Percentiles rank a stretch among this genome's conserved stretches.
Conservation (phyloP, 2,329 filamentous ascomycete species). For the Xylariales sp. region DNA sequence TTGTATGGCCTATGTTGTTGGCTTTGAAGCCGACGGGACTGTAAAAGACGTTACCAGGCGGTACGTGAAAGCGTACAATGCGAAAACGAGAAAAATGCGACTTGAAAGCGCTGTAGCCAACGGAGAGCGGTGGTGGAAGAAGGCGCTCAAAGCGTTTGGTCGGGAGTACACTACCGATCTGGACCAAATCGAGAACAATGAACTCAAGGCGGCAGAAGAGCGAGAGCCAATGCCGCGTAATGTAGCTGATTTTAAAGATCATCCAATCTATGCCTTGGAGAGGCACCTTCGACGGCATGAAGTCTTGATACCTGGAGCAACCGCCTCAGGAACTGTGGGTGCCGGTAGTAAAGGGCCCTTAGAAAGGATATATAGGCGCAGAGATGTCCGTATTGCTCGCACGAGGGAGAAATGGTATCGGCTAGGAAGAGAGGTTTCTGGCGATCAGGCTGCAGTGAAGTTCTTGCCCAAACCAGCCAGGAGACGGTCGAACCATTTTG, state of each 20-base stretch:
- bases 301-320: constrained; percentile 67
- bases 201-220: constrained; percentile 66
- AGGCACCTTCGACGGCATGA: constrained; percentile 81
- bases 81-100: constrained; percentile 80
- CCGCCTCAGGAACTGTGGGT: constrained; percentile 72
- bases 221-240: constrained; percentile 83
- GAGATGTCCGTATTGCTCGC: constrained; percentile 72
- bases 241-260: constrained; percentile 81
- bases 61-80: constrained; percentile 84
- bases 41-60: constrained; percentile 82
- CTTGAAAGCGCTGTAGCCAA: constrained; percentile 58
- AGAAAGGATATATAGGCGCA: constrained; percentile 77
- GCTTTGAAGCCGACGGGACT: constrained; percentile 74
- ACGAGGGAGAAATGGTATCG: constrained; percentile 90
- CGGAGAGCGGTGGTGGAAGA: constrained; percentile 50
- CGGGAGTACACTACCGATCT: constrained; percentile 50
- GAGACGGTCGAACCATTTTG: constrained; percentile 28
- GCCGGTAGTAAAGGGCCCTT: constrained; percentile 58
- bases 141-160: constrained; percentile 43
- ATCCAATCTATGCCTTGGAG: constrained; percentile 79
- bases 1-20: constrained; percentile 75
- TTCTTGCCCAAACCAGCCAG: constrained; percentile 52
- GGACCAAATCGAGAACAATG: constrained; percentile 79
- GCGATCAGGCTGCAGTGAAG: constrained; percentile 78
- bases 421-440: constrained; percentile 72